These are phyloP conservation scores for Chlorella variabilis DNA, from an alignment of 163 green algal species.

Conservation along the genomic window DNA sequence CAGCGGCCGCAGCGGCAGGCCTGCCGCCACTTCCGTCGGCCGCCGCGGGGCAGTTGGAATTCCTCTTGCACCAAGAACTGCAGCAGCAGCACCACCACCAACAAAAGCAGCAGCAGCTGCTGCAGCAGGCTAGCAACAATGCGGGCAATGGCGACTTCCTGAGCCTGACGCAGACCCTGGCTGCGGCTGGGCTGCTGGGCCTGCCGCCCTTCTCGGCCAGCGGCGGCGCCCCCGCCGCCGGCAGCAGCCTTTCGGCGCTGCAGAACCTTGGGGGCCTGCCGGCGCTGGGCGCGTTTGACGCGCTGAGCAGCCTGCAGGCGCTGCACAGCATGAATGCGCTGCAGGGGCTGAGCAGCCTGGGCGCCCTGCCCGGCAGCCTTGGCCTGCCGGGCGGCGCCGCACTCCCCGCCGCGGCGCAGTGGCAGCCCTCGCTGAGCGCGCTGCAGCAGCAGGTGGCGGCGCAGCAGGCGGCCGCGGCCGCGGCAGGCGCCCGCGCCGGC, in stretches of 20 bases:
- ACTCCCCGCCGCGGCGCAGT: neutral
- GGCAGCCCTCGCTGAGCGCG: neutral
- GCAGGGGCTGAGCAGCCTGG: conserved; percentile 2
- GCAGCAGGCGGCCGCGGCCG: neutral
- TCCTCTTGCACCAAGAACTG: no score
- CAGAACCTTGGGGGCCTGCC: neutral
- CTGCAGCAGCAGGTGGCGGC: neutral
- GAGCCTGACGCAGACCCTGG: neutral
- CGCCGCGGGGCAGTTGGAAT: no score
- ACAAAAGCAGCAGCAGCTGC: no score
- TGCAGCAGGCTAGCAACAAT: neutral
- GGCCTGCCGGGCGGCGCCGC: neutral
- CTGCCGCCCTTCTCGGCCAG: neutral
- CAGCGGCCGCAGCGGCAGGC: neutral
- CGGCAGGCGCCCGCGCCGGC: no score
- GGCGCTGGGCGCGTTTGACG: neutral
- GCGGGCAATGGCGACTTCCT: neutral
- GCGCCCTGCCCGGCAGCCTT: neutral
- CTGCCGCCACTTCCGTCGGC: no score
- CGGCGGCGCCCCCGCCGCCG: neutral
- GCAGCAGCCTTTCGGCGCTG: neutral
- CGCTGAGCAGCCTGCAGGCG: neutral
- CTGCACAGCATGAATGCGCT: neutral
- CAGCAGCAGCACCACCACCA: no score
- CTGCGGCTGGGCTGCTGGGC: neutral